Evolutionary conservation across 148 eudicot species (phyloP), one percentile per base, ranked within the genome.

Genomic region (Rheum nobile): DNA sequence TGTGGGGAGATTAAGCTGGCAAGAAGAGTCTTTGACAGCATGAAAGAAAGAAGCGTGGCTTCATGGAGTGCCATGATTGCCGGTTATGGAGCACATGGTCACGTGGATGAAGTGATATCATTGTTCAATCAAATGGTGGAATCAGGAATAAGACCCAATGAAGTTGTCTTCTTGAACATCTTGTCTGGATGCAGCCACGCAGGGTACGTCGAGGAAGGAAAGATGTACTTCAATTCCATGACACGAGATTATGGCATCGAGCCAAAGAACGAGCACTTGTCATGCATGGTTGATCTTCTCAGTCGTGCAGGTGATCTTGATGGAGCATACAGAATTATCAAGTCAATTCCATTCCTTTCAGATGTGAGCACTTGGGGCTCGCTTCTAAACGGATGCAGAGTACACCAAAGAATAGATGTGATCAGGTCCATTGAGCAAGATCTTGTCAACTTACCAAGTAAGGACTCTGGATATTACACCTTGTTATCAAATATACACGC

Each of bases 171-270:
- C 79, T 73, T 84, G 86, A 88, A 82, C 74, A 77, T 88, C 69
- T 74, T 88, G 19, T 88, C 85, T 67, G 91, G 89, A 39, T 88
- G 89, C 71, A 86, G 87, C 73, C 91, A 88, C 77, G 85, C 85
- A 26, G 91, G 91, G 37, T 76, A 71, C 75, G 80, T 88, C 17
- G 82, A 84, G 26, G 74, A 83, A 50, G 91, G 85, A 37, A 84
- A 86, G 77, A 72, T 47, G 41, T 82, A 75, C 71, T 88, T 84
- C 54, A 76, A 80, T 57, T 78, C 81, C 44, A 81, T 83, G 91
- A 71, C 44, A 44, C 82, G n/a, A 26, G 85, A 82, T 71, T 84
- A 82, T 50, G 85, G 82, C 10, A 47, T 84, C 76, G 71, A 47
- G 65, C 91, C 87, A 11, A 79, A 75, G 28, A 67, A 67, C 0